Base-by-base conservation (phyloP, 2,329 filamentous ascomycete genomes). In the Diaporthe sp. region DNA sequence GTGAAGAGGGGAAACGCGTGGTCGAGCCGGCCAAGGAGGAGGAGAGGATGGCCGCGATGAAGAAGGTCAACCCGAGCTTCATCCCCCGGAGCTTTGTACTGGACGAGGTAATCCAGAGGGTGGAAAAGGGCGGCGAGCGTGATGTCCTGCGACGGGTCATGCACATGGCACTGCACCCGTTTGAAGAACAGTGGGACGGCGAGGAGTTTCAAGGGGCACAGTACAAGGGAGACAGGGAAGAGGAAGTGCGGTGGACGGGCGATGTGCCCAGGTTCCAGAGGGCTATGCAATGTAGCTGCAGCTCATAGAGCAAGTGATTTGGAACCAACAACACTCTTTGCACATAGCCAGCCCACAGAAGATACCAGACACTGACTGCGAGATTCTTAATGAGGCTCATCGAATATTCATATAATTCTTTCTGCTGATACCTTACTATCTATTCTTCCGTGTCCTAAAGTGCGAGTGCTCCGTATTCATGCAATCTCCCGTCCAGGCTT, bases 241-340 rank as follows among this genome's bases (percentile, higher is more conserved):
- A 98, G 82, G 96, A 98, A 83, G 88, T 92, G 79, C 88, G 96
- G 77, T 98, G 95, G 87, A 95, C 93, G 79, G 93, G 94, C 2
- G 95, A 98, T 85, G 95, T 98, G 73, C 96, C 96, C 0, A 92
- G 90, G 82, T 88, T 88, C 61, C 92, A 92, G 84, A 90, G 95
- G 79, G 94, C 94, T 47, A 92, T 98, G 90, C 96, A 98, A 87
- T 98, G 97, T 84, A 98, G 95, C 82, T 99, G 97, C 85, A 98
- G 95, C 83, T 98, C 96, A 34, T 98, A 87, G 55, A 25, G 31
- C 31, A 49, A 15, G 22, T 67, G 25, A 25, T 57, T 37, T 5
- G 28, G 37, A 37, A 51, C 2, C 25, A 42, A 17, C 20, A 39
- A 15, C 12, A 28, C 58, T 44, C 22, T 58, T 74, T 31, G 39